A percentile compares a stretch with the other conserved stretches of the same genome.
These are phyloP conservation scores for Hemisphaericaspora xylanilytica DNA, from an alignment of 1,139 yeast genomes.

Conservation along the genomic window DNA sequence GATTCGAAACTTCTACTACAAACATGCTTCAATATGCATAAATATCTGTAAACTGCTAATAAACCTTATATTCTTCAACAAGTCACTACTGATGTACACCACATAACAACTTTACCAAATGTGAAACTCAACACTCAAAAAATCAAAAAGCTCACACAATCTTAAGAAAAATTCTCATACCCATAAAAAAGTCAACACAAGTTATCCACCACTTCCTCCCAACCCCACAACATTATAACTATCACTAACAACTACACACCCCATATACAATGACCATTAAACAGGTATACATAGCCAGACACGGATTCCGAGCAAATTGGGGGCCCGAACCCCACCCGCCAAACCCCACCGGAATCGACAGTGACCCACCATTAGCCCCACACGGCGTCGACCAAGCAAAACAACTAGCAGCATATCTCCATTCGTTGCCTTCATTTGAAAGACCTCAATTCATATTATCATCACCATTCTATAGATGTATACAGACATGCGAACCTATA, in stretches of 20 bases:
- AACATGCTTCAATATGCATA: too few relatives aligned
- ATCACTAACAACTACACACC: not conserved
- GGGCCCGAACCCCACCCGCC: constrained; percentile 72
- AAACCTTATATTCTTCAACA: too few relatives aligned
- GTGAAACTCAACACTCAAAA: not conserved
- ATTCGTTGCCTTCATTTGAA: constrained; percentile 36
- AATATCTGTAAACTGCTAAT: too few relatives aligned
- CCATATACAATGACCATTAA: constrained; percentile 36
- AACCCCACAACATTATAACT: not conserved
- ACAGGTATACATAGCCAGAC: constrained; percentile 55
- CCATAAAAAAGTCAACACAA: too few relatives aligned
- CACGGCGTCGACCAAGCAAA: constrained; percentile 81
- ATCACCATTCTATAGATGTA: constrained; percentile 88
- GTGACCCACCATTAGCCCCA: constrained; percentile 76
- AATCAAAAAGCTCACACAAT: too few relatives aligned
- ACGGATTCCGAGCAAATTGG: constrained; percentile 85
- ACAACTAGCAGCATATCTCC: constrained; percentile 59
- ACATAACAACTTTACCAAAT: too few relatives aligned
- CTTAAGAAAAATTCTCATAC: not conserved
- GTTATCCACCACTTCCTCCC: not conserved
- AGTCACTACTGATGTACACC: too few relatives aligned
- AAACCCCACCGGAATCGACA: constrained; percentile 76
- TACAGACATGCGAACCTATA: constrained; percentile 76
- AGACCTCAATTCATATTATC: constrained; percentile 63
- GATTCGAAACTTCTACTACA: too few relatives aligned